Conservation (phyloP, 1,139 yeast genomes). For the Protomyces lactucae-debilis region DNA sequence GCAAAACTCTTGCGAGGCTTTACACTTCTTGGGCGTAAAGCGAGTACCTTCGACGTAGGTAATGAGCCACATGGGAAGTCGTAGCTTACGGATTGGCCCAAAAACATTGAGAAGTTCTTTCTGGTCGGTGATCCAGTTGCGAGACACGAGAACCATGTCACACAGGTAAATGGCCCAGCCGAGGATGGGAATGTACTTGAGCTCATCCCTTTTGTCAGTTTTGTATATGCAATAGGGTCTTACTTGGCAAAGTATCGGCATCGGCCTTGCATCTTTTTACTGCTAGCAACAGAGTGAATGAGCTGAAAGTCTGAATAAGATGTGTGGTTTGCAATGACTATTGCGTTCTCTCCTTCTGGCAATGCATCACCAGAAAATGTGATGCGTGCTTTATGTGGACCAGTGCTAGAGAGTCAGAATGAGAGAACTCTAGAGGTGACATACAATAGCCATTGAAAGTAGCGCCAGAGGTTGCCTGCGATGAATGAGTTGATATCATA, state of each 20-base stretch:
- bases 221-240: constrained; percentile 31
- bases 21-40: constrained; percentile 32
- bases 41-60: constrained; percentile 27
- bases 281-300: constrained; percentile 32
- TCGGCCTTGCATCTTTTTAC: constrained; percentile 36
- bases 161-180: constrained; percentile 19
- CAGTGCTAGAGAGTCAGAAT: not conserved
- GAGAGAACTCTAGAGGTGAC: not conserved
- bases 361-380: constrained; percentile 25
- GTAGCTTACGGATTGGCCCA: not conserved
- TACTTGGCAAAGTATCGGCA: constrained; percentile 26
- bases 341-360: constrained; percentile 24
- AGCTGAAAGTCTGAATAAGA: constrained; percentile 27
- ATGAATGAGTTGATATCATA: constrained; percentile 17
- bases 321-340: constrained; percentile 27
- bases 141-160: constrained; percentile 21
- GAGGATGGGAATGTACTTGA: constrained; percentile 10
- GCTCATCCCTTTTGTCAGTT: constrained; percentile 10
- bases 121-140: constrained; percentile 22
- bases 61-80: constrained; percentile 23
- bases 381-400: constrained; percentile 9
- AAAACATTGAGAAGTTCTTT: constrained; percentile 12
- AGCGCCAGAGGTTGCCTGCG: constrained; percentile 14
- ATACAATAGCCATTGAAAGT: constrained; percentile 22
- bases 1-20: constrained; percentile 37